Evolutionary conservation across 2,329 filamentous ascomycete genomes (phyloP).

Genomic region (Botrytis hyacinthi): DNA sequence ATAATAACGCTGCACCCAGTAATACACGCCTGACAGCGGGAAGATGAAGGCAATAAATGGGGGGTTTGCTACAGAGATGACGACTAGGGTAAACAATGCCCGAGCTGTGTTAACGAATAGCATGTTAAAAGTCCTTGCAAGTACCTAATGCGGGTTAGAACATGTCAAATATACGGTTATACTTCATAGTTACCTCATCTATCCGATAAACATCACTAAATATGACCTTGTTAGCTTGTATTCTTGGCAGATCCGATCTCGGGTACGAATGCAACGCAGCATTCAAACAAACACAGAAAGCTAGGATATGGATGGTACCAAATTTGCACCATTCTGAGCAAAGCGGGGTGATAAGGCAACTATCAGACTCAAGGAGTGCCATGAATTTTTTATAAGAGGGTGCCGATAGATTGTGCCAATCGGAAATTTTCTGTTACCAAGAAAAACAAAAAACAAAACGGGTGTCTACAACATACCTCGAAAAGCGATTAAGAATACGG

Average conservation of each 20-base stretch:
- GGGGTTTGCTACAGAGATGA: constrained; percentile 81
- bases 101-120: constrained; percentile 73
- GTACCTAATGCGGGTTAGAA: constrained; percentile 82
- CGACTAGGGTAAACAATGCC: constrained; percentile 77
- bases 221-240: constrained; percentile 12
- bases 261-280: constrained; percentile 10
- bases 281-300: not conserved
- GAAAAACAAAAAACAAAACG: not conserved
- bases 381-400: not conserved
- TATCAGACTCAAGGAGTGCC: not conserved
- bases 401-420: not conserved
- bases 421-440: not conserved
- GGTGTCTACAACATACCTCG: constrained; percentile 57
- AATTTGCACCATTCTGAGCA: constrained; percentile 4
- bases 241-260: constrained; percentile 3
- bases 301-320: constrained; percentile 17
- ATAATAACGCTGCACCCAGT: constrained; percentile 96
- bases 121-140: constrained; percentile 98
- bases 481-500: constrained; percentile 96
- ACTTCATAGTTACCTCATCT: constrained; percentile 34
- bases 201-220: constrained; percentile 52
- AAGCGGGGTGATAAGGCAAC: not conserved
- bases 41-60: constrained; percentile 77
- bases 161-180: constrained; percentile 17
- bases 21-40: constrained; percentile 76